Conservation (phyloP, 257 asterid genomes). For the Jacaranda mimosifolia region DNA sequence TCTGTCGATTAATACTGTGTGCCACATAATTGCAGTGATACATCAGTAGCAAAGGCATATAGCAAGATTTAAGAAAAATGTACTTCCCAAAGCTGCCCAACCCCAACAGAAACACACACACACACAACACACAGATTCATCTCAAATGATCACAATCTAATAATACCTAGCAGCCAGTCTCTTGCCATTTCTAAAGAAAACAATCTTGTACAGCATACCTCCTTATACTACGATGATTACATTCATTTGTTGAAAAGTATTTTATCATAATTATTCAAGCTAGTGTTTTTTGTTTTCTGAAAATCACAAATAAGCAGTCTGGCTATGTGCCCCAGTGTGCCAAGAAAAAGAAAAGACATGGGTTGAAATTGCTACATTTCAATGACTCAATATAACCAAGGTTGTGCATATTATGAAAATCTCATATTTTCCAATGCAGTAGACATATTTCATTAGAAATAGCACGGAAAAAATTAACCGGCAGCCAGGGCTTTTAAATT, state of each 20-base stretch:
- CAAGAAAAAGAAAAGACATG: not conserved
- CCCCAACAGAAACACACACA: not conserved
- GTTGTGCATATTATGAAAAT: not conserved
- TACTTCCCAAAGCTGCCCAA: not conserved
- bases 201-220: not conserved
- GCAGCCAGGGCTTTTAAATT: not conserved
- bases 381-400: not conserved
- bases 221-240: not conserved
- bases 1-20: constrained; percentile 1
- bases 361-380: not conserved
- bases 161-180: not conserved
- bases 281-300: not conserved
- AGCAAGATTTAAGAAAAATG: not conserved
- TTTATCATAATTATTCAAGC: not conserved
- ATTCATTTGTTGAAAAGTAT: not conserved
- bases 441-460: not conserved
- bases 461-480: not conserved
- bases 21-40: not conserved
- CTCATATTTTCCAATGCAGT: not conserved
- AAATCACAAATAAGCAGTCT: too few relatives aligned
- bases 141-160: constrained; percentile 17
- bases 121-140: not conserved
- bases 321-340: not conserved
- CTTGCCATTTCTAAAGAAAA: constrained; percentile 6
- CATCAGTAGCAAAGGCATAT: constrained; percentile 13